A percentile compares a stretch with the other conserved stretches of the same genome.
phyloP scores from a whole-genome alignment of 768 basidiomycete species.

The Lentinula sp. region DNA sequence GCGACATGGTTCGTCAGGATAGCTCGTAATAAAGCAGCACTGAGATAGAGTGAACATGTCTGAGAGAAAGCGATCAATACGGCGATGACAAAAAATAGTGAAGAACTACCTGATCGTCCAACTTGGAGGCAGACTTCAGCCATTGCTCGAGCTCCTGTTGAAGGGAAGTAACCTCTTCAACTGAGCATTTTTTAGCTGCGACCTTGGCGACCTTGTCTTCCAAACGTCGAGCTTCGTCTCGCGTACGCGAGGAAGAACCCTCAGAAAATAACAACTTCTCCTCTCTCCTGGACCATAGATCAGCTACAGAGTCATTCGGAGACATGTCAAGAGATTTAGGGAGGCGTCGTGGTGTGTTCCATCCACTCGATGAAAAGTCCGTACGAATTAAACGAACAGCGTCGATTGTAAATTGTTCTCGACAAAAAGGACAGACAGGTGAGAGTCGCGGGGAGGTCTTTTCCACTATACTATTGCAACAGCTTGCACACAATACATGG shows the following conservation, averaged over 20 bases:
- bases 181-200: conserved; percentile 81
- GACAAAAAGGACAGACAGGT: conserved; percentile 84
- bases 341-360: conserved; percentile 59
- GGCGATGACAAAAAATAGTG: conserved; percentile 1
- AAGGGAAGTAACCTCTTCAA: conserved; percentile 75
- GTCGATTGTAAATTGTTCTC: conserved; percentile 64
- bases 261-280: conserved; percentile 44
- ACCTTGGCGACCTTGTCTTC: conserved; percentile 77
- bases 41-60: conserved; percentile 66
- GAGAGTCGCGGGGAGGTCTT: conserved; percentile 65
- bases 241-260: conserved; percentile 31
- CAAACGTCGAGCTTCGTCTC: conserved; percentile 51
- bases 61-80: conserved; percentile 19
- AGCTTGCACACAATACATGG: conserved; percentile 73
- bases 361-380: conserved; percentile 66
- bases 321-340: conserved; percentile 42
- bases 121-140: conserved; percentile 55
- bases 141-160: conserved; percentile 78
- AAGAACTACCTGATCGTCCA: conserved; percentile 53
- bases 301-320: conserved; percentile 27
- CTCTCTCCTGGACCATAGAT: conserved; percentile 40
- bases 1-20: conserved; percentile 80
- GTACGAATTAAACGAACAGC: conserved; percentile 72
- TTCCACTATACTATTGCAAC: conserved; percentile 77
- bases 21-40: conserved; percentile 73